Conservation (phyloP, 345 rosid species). For the Pugionium cornutum region DNA sequence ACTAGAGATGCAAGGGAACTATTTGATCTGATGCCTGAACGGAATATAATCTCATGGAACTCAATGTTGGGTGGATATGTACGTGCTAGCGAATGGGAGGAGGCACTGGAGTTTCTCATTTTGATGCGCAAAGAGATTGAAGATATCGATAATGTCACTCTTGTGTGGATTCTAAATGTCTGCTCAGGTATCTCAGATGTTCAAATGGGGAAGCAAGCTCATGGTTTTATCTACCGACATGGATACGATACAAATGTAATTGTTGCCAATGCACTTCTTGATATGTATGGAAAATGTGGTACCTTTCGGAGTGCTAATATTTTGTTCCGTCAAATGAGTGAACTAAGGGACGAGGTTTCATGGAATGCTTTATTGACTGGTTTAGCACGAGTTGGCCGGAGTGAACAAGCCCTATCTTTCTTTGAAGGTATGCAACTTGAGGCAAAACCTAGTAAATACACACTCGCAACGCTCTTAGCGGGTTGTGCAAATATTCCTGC, state of each 20-base stretch:
- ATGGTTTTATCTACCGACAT: conserved; percentile 65
- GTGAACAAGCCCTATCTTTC: conserved; percentile 62
- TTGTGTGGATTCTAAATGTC: conserved; percentile 59
- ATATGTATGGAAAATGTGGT: conserved; percentile 57
- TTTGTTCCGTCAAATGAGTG: conserved; percentile 74
- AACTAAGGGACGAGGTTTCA: conserved; percentile 59
- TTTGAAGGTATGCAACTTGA: conserved; percentile 72
- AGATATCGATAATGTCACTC: conserved; percentile 63
- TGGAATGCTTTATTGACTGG: conserved; percentile 81
- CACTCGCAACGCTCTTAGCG: conserved; percentile 67
- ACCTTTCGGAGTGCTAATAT: conserved; percentile 32
- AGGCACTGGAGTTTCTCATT: conserved; percentile 55
- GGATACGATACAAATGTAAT: conserved; percentile 49
- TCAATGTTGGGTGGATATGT: conserved; percentile 80
- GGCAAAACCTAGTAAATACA: conserved; percentile 57
- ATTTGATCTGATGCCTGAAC: conserved; percentile 74
- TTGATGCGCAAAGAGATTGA: conserved; percentile 51
- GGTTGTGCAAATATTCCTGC: conserved; percentile 73
- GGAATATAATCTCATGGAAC: conserved; percentile 78
- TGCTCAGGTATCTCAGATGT: conserved; percentile 71
- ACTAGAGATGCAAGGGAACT: conserved; percentile 66
- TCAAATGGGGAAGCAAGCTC: conserved; percentile 75
- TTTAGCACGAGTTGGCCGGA: conserved; percentile 57
- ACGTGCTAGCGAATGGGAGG: conserved; percentile 57
- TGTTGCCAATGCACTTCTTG: conserved; percentile 69